Evolutionary conservation across 176 grass and related monocot genomes (phyloP).

Genomic region (Coix lacrymajobi): DNA sequence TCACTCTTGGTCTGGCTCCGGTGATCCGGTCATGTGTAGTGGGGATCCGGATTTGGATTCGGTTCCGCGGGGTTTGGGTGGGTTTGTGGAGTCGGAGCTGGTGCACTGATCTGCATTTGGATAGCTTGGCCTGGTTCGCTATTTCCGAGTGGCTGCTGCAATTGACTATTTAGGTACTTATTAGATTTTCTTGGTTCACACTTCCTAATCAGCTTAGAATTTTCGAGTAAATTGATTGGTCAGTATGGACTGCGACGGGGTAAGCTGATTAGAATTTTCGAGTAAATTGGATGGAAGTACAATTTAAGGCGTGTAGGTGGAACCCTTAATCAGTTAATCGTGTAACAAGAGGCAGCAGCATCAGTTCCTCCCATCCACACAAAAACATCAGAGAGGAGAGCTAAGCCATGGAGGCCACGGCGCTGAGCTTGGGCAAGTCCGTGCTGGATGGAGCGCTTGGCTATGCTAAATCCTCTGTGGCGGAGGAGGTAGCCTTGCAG

Average conservation of each 20-base stretch:
- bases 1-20: not conserved
- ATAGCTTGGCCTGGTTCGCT: not conserved
- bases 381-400: no score
- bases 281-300: no score
- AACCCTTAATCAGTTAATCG: no score
- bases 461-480: not conserved
- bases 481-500: not conserved
- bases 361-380: no score
- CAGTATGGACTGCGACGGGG: no score
- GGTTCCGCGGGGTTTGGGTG: not conserved
- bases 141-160: not conserved
- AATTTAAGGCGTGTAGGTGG: no score
- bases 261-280: no score
- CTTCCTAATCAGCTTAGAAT: no score
- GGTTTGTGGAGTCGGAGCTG: not conserved
- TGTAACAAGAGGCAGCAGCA: no score
- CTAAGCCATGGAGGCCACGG: not conserved
- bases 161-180: no score
- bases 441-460: not conserved
- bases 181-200: no score
- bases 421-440: not conserved
- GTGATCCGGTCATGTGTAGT: not conserved
- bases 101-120: slow-evolving; percentile 30
- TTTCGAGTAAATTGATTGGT: no score
- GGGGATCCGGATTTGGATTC: slow-evolving; percentile 31